phyloP scores from a whole-genome alignment of 1,284 basidiomycete genomes.

The Peniophora sp. region DNA sequence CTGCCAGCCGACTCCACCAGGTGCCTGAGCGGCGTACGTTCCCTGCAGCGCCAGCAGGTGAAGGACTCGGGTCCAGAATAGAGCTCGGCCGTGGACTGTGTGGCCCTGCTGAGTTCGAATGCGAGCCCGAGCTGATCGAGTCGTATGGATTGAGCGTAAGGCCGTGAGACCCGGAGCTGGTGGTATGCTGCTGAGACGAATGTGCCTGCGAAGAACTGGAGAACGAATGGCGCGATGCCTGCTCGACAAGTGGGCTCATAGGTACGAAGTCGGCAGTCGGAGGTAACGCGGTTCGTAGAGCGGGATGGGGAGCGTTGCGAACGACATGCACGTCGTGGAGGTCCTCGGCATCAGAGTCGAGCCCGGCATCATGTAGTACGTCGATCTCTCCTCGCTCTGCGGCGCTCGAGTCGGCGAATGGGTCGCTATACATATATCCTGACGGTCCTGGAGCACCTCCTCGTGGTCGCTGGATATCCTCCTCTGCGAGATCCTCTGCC shows the following conservation, averaged over 20 bases:
- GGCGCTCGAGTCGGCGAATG: slow-evolving; percentile 36
- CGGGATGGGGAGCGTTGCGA: neutral
- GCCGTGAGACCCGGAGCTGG: neutral
- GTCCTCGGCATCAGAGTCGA: slow-evolving; percentile 24
- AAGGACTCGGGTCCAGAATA: slow-evolving; percentile 24
- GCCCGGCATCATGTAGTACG: slow-evolving; percentile 6
- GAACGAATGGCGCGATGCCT: slow-evolving; percentile 12
- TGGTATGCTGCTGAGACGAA: neutral
- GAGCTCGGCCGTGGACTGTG: slow-evolving; percentile 27
- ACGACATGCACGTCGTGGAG: slow-evolving; percentile 11
- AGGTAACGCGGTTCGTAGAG: slow-evolving; percentile 7
- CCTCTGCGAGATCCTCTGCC: slow-evolving; percentile 6
- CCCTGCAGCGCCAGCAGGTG: slow-evolving; percentile 12
- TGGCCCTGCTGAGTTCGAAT: slow-evolving; percentile 18
- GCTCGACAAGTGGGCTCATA: slow-evolving; percentile 12
- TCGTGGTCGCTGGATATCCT: slow-evolving; percentile 4
- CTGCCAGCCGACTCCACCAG: slow-evolving; percentile 40
- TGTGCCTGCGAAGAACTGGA: slow-evolving; percentile 16
- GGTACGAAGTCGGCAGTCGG: slow-evolving; percentile 11
- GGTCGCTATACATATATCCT: slow-evolving; percentile 33
- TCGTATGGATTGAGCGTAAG: slow-evolving; percentile 3
- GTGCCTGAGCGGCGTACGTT: slow-evolving; percentile 31
- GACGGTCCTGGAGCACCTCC: slow-evolving; percentile 4
- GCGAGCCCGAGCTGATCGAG: neutral
- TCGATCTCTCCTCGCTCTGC: too few relatives aligned